phyloP scores from a whole-genome alignment of 2,329 filamentous ascomycete genomes.

The Colletotrichum tabaci region DNA sequence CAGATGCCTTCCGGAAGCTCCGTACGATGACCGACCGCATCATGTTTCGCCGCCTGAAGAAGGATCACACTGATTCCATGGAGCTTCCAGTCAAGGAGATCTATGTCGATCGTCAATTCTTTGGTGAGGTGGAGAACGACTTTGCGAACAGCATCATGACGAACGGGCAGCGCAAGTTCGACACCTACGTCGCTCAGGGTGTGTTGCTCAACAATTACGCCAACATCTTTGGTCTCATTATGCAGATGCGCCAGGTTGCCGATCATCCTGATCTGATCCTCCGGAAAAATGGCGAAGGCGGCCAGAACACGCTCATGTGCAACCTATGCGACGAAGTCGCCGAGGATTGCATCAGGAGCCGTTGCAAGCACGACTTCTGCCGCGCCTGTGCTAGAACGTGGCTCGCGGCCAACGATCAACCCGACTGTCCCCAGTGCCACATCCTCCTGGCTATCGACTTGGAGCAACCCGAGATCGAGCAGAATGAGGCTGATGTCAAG shows the following conservation, averaged over 20 bases:
- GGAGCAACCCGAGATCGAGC: slow-evolving; percentile 95
- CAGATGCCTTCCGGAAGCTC: slow-evolving; percentile 83
- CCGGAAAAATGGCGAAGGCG: slow-evolving; percentile 87
- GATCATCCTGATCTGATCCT: slow-evolving; percentile 96
- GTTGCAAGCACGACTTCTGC: slow-evolving; percentile 86
- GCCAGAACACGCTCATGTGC: slow-evolving; percentile 92
- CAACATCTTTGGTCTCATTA: slow-evolving; percentile 98
- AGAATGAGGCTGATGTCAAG: slow-evolving; percentile 88
- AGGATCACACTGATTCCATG: slow-evolving; percentile 94
- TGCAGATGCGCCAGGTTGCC: slow-evolving; percentile 98
- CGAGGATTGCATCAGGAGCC: slow-evolving; percentile 92
- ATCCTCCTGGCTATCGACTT: slow-evolving; percentile 92
- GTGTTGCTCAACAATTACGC: slow-evolving; percentile 98
- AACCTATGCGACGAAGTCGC: slow-evolving; percentile 97
- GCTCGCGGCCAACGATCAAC: slow-evolving; percentile 81
- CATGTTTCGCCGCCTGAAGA: slow-evolving; percentile 96
- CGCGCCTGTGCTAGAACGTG: slow-evolving; percentile 64
- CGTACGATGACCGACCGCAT: slow-evolving; percentile 91
- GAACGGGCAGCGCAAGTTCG: slow-evolving; percentile 88
- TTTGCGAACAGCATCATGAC: slow-evolving; percentile 97
- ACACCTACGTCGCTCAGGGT: slow-evolving; percentile 94
- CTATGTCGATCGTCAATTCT: slow-evolving; percentile 93
- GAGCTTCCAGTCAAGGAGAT: slow-evolving; percentile 97
- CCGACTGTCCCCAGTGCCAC: slow-evolving; percentile 92
- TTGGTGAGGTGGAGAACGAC: slow-evolving; percentile 95